phyloP scores from a whole-genome alignment of 139 green algal species.

The Zygnema circumcarinatum region DNA sequence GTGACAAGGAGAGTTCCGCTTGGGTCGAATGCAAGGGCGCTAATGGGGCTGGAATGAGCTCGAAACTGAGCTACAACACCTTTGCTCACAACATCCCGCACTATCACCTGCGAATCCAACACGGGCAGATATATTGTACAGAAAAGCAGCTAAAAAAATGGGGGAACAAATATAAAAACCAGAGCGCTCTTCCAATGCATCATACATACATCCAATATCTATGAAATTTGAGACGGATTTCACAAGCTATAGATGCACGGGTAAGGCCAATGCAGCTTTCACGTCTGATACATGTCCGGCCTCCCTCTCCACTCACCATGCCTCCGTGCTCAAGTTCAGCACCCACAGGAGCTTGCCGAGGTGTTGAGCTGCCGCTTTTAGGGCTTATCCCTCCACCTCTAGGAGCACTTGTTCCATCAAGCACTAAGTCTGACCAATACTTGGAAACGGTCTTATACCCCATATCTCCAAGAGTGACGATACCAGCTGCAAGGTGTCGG shows the following conservation, averaged over 20 bases:
- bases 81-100: conserved; percentile 66
- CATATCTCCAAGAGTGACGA: conserved; percentile 51
- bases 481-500: conserved; percentile 34
- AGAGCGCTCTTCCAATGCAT: too few species aligned
- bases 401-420: conserved; percentile 8
- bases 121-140: too few species aligned
- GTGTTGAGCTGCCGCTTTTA: background rate
- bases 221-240: too few species aligned
- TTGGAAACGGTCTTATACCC: conserved; percentile 37
- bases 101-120: conserved; percentile 61
- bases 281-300: too few species aligned
- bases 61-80: conserved; percentile 68
- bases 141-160: conserved; percentile 23
- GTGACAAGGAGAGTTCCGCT: conserved; percentile 71
- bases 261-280: too few species aligned
- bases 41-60: conserved; percentile 66
- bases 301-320: too few species aligned
- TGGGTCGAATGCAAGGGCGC: conserved; percentile 67
- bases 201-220: too few species aligned
- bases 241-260: too few species aligned
- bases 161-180: background rate
- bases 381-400: background rate
- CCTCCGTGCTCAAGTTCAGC: background rate
- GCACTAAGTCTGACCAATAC: conserved; percentile 42
- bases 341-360: background rate